Conservation (phyloP, 78 protist species). For the Dictyostelium citrinum region DNA sequence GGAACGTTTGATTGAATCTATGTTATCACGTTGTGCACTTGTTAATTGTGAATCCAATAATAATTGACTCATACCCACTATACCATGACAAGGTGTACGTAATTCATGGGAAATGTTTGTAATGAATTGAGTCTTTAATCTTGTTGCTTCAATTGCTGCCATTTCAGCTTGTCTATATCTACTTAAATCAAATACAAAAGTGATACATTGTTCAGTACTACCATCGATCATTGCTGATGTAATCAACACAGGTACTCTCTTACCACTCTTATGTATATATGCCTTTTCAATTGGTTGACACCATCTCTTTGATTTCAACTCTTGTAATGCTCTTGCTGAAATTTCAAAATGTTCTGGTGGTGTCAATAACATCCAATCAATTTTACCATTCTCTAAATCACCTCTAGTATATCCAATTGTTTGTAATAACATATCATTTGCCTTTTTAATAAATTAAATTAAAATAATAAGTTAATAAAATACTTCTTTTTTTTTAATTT, state of each 20-base stretch:
- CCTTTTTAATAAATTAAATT: not conserved
- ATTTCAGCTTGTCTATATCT: conserved; percentile 63
- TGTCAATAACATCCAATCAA: conserved; percentile 71
- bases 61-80: conserved; percentile 81
- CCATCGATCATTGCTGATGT: conserved; percentile 67
- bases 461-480: no score
- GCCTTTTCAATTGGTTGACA: conserved; percentile 79
- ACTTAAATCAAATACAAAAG: conserved; percentile 59
- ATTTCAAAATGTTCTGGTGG: conserved; percentile 72
- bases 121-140: conserved; percentile 73
- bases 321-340: conserved; percentile 71
- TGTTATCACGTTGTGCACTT: not conserved
- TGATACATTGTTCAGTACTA: conserved; percentile 51
- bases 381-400: conserved; percentile 61
- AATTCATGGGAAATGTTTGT: conserved; percentile 85
- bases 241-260: conserved; percentile 30
- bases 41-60: conserved; percentile 27
- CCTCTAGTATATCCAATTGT: conserved; percentile 52
- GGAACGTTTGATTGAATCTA: conserved; percentile 66
- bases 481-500: no score
- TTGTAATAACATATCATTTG: conserved; percentile 55
- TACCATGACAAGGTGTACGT: conserved; percentile 87
- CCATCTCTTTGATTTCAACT: conserved; percentile 65
- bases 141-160: conserved; percentile 48
- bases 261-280: conserved; percentile 46